Evolutionary conservation across 2,329 filamentous ascomycete genomes (phyloP), one percentile per base, ranked within the genome.

Genomic region (Alternaria brassicicola): DNA sequence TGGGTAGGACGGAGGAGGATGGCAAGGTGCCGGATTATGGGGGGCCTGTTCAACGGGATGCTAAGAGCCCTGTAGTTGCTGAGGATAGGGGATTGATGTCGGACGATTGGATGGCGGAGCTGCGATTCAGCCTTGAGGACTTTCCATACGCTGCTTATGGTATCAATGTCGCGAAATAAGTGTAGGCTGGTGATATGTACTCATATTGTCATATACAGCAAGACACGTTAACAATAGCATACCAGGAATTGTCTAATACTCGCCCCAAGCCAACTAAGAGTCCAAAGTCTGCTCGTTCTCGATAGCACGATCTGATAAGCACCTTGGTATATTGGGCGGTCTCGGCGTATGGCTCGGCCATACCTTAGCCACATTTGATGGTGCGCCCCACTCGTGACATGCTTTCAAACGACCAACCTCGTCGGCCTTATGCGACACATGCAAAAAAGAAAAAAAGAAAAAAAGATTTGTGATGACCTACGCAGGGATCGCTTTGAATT

Each of bases 1-100:
- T 57, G 43, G 55, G 55, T 2, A 36, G 43, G 25, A 57, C 55
- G 6, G 55, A 57, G 55, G 43, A 43, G 6, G 35, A 54, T 31
- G 50, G 36, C 1, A 23, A 19, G 1, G 50, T 49, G 10, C 55
- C 50, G 15, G 17, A 48, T 12, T 57, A 48, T 43, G 42, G 50
- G 10, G 15, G 3, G 36, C 28, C 35, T 9, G 23, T 43, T 13
- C 23, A 48, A 2, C 30, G 36, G 1, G n/a, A 12, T 17, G 36
- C 7, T 3, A 30, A 21, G 10, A 8, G 10, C 5, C 30, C 23
- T 15, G n/a, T 42, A 3, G 28, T 30, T 9, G 25, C 21, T 12
- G 6, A 19, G 6, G 41, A 57, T 15, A 49, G 55, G 4, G 35
- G 55, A 6, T 3, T 57, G 5, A 3, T 49, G 15, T 57, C 55